These are phyloP conservation scores for Aspergillus neoniger DNA, from an alignment of 2,329 filamentous ascomycete genomes.

Conservation along the genomic window DNA sequence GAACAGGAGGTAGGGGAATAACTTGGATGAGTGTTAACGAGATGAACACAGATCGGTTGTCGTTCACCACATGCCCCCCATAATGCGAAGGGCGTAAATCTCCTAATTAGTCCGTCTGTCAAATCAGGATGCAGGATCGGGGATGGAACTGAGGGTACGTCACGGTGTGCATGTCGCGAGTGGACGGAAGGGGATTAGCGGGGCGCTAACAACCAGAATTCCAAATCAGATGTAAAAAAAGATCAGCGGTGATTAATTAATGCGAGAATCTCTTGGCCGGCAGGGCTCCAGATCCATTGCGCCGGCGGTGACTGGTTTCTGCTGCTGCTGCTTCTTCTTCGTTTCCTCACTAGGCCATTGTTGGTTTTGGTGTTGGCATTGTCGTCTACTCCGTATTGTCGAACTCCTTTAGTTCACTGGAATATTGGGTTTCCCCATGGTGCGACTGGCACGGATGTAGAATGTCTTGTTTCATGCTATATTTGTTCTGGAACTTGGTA, in stretches of 20 bases:
- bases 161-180: conserved; percentile 11
- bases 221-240: conserved; percentile 19
- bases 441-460: neutral
- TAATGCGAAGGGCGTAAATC: neutral
- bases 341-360: neutral
- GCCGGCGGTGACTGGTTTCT: neutral
- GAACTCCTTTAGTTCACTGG: neutral
- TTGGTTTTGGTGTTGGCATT: neutral
- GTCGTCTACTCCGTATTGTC: neutral
- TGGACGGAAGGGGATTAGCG: neutral
- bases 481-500: neutral
- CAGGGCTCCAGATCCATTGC: neutral
- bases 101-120: neutral
- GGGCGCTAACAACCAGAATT: conserved; percentile 20
- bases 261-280: conserved; percentile 2
- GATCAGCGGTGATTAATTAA: conserved; percentile 8
- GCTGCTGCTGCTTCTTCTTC: neutral
- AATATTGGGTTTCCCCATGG: neutral
- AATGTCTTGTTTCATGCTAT: conserved; percentile 1
- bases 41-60: neutral
- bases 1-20: neutral
- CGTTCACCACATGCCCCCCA: neutral
- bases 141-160: conserved; percentile 13
- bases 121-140: conserved; percentile 15
- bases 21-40: neutral